phyloP scores from a whole-genome alignment of 805 yeast species.

The Candida krabiensis region DNA sequence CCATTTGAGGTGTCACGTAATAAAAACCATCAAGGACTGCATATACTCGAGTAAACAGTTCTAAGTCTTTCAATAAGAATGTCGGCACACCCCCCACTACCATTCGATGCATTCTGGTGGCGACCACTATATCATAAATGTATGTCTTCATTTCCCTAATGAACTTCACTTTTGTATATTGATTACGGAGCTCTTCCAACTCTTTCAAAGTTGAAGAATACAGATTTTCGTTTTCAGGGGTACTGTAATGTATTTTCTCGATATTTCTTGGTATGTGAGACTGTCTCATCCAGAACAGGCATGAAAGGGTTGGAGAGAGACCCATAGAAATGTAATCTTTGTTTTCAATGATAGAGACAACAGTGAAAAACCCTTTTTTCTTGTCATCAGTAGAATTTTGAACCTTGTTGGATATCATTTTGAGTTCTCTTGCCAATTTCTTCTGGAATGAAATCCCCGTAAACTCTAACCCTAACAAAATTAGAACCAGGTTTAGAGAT shows the following conservation, averaged over 20 bases:
- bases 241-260: not conserved
- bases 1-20: slow-evolving; percentile 55
- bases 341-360: slow-evolving; percentile 21
- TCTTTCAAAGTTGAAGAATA: not conserved
- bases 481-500: too few relatives aligned
- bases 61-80: slow-evolving; percentile 42
- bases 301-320: slow-evolving; percentile 21
- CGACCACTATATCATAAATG: slow-evolving; percentile 55
- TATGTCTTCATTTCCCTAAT: slow-evolving; percentile 53
- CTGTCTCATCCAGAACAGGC: slow-evolving; percentile 35
- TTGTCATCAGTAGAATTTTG: slow-evolving; percentile 1
- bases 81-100: slow-evolving; percentile 55
- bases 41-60: slow-evolving; percentile 37
- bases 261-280: slow-evolving; percentile 16
- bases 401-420: not conserved
- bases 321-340: slow-evolving; percentile 17
- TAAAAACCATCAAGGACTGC: slow-evolving; percentile 40
- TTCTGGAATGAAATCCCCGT: slow-evolving; percentile 10
- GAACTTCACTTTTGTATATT: slow-evolving; percentile 31
- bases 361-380: slow-evolving; percentile 19
- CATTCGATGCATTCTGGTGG: slow-evolving; percentile 54
- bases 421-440: slow-evolving; percentile 4
- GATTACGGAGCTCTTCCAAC: slow-evolving; percentile 1
- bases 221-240: not conserved
- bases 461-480: slow-evolving; percentile 4